Evolutionary conservation across 306 rosid genomes (phyloP), one percentile per base, ranked within the genome.

Genomic region (Echinosophora koreensis): DNA sequence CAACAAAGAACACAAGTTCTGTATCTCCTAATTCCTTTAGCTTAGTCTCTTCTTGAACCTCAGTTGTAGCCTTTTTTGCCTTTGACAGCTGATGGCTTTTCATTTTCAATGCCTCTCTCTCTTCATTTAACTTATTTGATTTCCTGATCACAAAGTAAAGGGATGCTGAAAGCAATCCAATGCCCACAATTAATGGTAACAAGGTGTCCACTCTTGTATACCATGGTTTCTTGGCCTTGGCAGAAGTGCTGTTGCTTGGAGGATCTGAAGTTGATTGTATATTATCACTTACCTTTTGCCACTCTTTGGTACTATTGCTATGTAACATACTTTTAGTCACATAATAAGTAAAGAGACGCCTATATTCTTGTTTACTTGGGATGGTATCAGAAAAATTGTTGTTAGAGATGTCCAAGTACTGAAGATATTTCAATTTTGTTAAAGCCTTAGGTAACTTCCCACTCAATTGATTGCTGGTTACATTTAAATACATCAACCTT

Each of bases 1-100:
- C 90, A 55, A 89, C 93, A 60, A 91, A 91, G 82, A 91, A 87
- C 66, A 93, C 90, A n/a, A 93, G 89, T 62, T 88, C 86, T 35
- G 82, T 50, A 9, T 27, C 67, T 8, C 67, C 78, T 63, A 0
- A 3, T 5, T 57, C 49, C 12, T 79, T 84, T 10, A 59, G 69
- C 62, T 57, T 80, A 69, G 38, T 84, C 69, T 78, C 84, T 67
- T 81, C 81, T 61, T 8, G 17, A 44, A 61, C 58, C 73, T 68
- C 81, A 57, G 18, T 67, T 58, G 64, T 12, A 9, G 80, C 44
- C 16, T 68, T 60, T 60, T 62, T 69, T 4, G 46, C 13, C 2
- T 88, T 80, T 85, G 87, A 85, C 35, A 76, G 70, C 39, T 8
- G 41, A 46, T 68, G 74, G 5, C 71, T 49, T 80, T 82, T 73